Evolutionary conservation across 768 basidiomycete species (phyloP).

Genomic region (Tricholoma matsutake): DNA sequence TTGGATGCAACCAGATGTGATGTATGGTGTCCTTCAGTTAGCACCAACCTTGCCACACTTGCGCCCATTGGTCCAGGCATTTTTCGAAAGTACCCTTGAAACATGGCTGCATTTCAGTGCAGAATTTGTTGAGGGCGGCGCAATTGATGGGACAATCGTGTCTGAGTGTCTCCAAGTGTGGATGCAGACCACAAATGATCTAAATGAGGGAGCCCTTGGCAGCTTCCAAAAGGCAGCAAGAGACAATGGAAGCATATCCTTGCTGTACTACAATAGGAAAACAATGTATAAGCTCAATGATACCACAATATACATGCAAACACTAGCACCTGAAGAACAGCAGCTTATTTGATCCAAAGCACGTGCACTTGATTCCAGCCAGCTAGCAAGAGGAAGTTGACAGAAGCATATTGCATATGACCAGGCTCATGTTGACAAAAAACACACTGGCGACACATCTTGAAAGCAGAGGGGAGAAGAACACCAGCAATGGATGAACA

Average conservation of each 20-base stretch:
- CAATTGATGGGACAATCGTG: background rate
- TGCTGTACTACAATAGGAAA: background rate
- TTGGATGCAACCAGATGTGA: background rate
- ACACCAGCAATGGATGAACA: background rate
- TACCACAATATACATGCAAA: background rate
- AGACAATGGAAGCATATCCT: background rate
- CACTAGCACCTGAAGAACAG: background rate
- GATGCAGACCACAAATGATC: conserved; percentile 19
- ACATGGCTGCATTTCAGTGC: background rate
- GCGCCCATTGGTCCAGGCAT: background rate
- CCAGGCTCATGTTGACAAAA: background rate
- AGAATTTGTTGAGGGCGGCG: background rate
- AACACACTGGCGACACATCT: background rate
- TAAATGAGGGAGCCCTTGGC: conserved; percentile 16
- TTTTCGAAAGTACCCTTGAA: background rate
- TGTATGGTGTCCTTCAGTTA: background rate
- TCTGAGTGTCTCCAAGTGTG: conserved; percentile 13
- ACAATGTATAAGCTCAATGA: background rate
- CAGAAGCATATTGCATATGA: background rate
- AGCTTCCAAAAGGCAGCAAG: background rate
- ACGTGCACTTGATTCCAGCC: background rate
- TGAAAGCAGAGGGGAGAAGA: background rate
- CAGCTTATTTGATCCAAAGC: background rate
- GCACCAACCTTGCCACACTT: background rate
- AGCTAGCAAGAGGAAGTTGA: background rate